Percentiles rank a stretch among this genome's conserved stretches.
Conservation (phyloP, 2,329 filamentous ascomycete genomes). For the Paraconiothyrium sp. region DNA sequence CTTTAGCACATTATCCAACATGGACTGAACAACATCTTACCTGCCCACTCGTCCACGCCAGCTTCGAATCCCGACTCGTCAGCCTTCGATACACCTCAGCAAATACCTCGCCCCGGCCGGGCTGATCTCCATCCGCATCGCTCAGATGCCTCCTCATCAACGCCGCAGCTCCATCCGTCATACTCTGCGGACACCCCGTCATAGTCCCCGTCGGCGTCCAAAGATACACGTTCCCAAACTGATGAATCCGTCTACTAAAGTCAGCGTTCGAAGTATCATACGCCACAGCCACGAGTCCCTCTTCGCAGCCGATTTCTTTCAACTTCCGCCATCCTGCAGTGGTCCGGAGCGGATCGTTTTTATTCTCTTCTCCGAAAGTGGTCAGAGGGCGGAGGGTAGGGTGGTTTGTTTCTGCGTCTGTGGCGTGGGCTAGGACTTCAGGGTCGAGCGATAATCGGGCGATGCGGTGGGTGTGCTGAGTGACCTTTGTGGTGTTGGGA, state of each 20-base stretch:
- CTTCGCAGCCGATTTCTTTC: constrained; percentile 66
- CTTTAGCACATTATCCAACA: not conserved
- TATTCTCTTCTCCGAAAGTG: constrained; percentile 66
- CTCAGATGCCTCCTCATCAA: constrained; percentile 32
- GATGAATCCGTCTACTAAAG: constrained; percentile 66
- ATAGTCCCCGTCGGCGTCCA: constrained; percentile 69
- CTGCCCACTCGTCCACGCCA: constrained; percentile 76
- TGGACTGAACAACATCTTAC: not conserved
- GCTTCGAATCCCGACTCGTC: constrained; percentile 59
- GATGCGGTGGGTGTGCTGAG: constrained; percentile 29
- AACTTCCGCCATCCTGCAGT: constrained; percentile 72
- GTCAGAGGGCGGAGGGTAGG: constrained; percentile 69
- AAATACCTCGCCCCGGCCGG: constrained; percentile 55
- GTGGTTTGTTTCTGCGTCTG: constrained; percentile 72
- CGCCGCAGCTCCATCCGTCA: constrained; percentile 68
- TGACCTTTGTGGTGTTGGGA: constrained; percentile 19
- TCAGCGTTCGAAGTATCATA: constrained; percentile 64
- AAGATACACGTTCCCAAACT: constrained; percentile 68
- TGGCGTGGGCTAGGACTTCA: constrained; percentile 49
- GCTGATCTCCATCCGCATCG: constrained; percentile 37
- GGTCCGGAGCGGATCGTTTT: constrained; percentile 67
- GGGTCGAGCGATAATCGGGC: constrained; percentile 33
- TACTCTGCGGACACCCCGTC: constrained; percentile 72
- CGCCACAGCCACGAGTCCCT: constrained; percentile 68
- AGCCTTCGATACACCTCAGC: constrained; percentile 64